phyloP scores from a whole-genome alignment of 2,329 filamentous ascomycete species.

The Pseudocercospora pini-densiflorae region DNA sequence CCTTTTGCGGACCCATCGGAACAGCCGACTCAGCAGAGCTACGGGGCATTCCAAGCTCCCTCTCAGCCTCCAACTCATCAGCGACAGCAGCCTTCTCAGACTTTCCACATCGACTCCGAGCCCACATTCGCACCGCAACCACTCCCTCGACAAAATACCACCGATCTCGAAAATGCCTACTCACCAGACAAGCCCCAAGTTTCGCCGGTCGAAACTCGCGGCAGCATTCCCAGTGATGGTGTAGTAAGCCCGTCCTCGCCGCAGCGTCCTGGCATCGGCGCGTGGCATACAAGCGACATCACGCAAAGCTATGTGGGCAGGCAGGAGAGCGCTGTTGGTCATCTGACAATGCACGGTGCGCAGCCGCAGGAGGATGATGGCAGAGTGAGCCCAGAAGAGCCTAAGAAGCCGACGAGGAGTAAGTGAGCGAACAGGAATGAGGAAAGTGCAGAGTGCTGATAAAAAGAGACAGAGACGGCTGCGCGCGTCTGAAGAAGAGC shows the following conservation, averaged over 20 bases:
- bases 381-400: not conserved
- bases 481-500: not conserved
- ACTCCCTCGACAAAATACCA: constrained; percentile 25
- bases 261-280: constrained; percentile 29
- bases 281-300: constrained; percentile 38
- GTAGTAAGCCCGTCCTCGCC: constrained; percentile 20
- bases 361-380: not conserved
- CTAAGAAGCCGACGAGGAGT: not conserved
- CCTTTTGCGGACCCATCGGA: constrained; percentile 51
- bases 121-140: constrained; percentile 22
- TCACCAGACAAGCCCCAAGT: constrained; percentile 21
- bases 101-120: constrained; percentile 32
- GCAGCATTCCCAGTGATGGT: constrained; percentile 7
- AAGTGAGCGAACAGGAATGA: not conserved
- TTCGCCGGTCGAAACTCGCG: constrained; percentile 24
- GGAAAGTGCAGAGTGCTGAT: not conserved
- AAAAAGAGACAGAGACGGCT: not conserved
- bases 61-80: constrained; percentile 15
- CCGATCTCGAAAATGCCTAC: constrained; percentile 35
- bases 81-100: constrained; percentile 22
- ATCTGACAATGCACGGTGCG: constrained; percentile 54
- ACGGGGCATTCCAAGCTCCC: constrained; percentile 19
- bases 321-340: constrained; percentile 49
- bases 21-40: constrained; percentile 28
- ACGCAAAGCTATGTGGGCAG: constrained; percentile 50